Evolutionary conservation across 2,329 filamentous ascomycete genomes (phyloP), one percentile per base, ranked within the genome.

Genomic region (Chaetomium strumarium): DNA sequence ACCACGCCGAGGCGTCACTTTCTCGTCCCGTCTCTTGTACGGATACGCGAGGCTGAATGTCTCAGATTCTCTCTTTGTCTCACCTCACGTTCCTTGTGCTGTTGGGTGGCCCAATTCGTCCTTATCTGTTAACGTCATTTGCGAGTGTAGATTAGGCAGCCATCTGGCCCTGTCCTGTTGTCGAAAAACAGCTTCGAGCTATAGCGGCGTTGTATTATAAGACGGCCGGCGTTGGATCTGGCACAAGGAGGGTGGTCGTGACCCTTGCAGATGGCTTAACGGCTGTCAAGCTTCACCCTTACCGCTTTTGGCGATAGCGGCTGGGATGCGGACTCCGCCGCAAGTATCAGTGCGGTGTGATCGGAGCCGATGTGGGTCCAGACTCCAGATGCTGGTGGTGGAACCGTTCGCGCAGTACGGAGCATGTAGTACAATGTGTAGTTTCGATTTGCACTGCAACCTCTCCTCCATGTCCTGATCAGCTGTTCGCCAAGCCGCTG

Each of bases 311-410:
- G 50, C 30, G 40, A 29, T 16, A 16, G 47, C 36, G n/a, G 16
- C 43, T 47, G 34, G 30, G 17, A 7, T 14, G 20, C 52, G 52
- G 52, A 51, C 49, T 49, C 49, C 53, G 49, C 24, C 7, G 42
- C n/a, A 0, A 11, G 17, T 20, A 40, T 31, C 47, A 30, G 31
- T 50, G 47, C 46, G 46, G 19, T 4, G 19, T 44, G 52, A 48
- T 52, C 49, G 55, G 46, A 24, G n/a, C n/a, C 36, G 29, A 45
- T 24, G 50, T 55, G 55, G 52, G 47, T 29, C 52, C 38, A 30
- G 49, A 55, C n/a, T n/a, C n/a, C n/a, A n/a, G n/a, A n/a, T n/a
- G n/a, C n/a, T n/a, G n/a, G n/a, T n/a, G n/a, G n/a, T n/a, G n/a
- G n/a, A n/a, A n/a, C n/a, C n/a, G n/a, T n/a, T n/a, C n/a, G n/a